Conservation (phyloP, 192 early-diverging fungal genomes). For the Gonapodya prolifera region DNA sequence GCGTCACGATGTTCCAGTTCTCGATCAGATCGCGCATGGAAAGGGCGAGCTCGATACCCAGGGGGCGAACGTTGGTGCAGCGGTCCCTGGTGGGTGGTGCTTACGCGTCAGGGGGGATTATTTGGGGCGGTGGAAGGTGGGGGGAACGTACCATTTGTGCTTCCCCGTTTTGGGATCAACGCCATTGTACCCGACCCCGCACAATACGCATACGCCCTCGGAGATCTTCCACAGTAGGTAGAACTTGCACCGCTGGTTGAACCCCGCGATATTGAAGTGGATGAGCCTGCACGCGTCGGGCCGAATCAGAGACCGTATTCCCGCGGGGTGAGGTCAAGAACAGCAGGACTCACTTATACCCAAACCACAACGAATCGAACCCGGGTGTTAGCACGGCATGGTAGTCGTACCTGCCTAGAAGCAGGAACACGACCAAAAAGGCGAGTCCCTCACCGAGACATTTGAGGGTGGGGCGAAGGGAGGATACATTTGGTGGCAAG, state of each 20-base stretch:
- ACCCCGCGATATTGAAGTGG: conserved; percentile 43
- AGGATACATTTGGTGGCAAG: too few species aligned
- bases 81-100: too few species aligned
- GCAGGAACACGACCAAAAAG: conserved; percentile 18
- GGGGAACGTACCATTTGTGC: conserved; percentile 8
- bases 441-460: conserved; percentile 19
- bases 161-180: conserved; percentile 30
- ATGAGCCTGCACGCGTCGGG: conserved; percentile 25
- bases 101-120: too few species aligned
- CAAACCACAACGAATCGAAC: conserved; percentile 16
- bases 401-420: conserved; percentile 20
- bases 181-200: conserved; percentile 76
- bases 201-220: conserved; percentile 69
- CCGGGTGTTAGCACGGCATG: conserved; percentile 16
- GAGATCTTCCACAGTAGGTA: conserved; percentile 86
- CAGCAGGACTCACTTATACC: too few species aligned
- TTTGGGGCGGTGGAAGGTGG: too few species aligned
- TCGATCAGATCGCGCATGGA: conserved; percentile 64
- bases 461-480: conserved; percentile 17
- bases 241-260: conserved; percentile 63
- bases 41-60: conserved; percentile 59
- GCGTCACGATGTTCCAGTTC: conserved; percentile 84
- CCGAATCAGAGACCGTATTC: too few species aligned
- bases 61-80: conserved; percentile 64
- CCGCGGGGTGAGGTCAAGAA: too few species aligned